Evolutionary conservation across 345 rosid species (phyloP), one percentile per base, ranked within the genome.

Genomic region (Lepidium sativum): DNA sequence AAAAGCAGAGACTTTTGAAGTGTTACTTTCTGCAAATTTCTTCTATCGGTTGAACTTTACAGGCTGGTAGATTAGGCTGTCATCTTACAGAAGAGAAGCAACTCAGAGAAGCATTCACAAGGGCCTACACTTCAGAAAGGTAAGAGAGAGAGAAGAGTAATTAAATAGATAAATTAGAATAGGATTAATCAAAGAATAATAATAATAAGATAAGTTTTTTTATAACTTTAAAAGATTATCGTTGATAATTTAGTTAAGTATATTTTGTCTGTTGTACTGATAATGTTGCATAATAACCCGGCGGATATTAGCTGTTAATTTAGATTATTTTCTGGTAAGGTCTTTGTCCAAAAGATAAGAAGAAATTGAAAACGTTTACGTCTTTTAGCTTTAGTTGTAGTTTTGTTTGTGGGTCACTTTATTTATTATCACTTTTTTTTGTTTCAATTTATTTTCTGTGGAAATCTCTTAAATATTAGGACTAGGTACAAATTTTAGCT

Each of bases 61-160:
- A 92, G 97, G 96, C 92, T 87, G 98, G 75, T 80, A 74, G 78
- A 81, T 83, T 53, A 82, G 84, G 91, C 89, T 87, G 92, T 80
- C 89, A 81, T 69, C 29, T 75, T 69, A 74, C 78, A 57, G 44
- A 51, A 67, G 64, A 54, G 75, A 70, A 65, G 43, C 63, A 58
- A 72, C 73, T 20, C 16, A 73, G 38, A 61, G 69, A 9, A 76
- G 38, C 52, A 71, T 75, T 74, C 80, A 83, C 80, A 81, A 81
- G 47, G 60, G 47, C 71, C 61, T 50, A 72, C 73, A 18, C 23
- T 38, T 12, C 32, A 31, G 57, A 23, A 65, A 18, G 34, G 50
- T 54, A 10, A 51, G 35, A 40, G 49, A 20, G 67, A 68, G 63
- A 35, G 44, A 31, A 27, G 13, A 4, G 1, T 44, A 50, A 27